Evolutionary conservation across 805 yeast species (phyloP), one percentile per base, ranked within the genome.

Genomic region (Kregervanrija fluxuum): DNA sequence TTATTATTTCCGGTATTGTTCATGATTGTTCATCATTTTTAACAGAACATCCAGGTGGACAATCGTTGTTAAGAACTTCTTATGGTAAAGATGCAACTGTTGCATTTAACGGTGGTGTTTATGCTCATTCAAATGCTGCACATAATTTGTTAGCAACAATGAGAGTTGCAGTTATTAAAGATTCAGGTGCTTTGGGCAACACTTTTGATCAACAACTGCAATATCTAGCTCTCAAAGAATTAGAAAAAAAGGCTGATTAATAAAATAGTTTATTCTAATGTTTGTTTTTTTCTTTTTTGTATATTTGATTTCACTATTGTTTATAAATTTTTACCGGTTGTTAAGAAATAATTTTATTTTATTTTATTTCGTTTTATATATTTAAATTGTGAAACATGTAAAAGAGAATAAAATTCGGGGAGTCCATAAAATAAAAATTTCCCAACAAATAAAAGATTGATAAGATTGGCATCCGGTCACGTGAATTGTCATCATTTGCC

Each of bases 91-190:
- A 85, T 62, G 91, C 91, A 28, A 82, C 91, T 11, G 76, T 75
- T 60, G 93, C 90, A 1, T 85, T 85, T 71, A 82, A 82, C 60
- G 95, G 95, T 60, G 90, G 87, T 60, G 93, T 85, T 30, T 85
- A 85, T 59, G 79, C 85, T 11, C 95, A 85, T 60, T 82, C 91
- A 8, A 85, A 85, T 55, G 93, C 95, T 49, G 95, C 93, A 16
- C 89, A 83, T 63, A 85, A 85, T 64, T 67, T 85, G 59, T 73
- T 85, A 64, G 88, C 91, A 14, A 79, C 84, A 12, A 77, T 84
- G 85, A 80, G 95, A 72, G 80, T 85, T 13, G 93, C 91, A 22
- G 83, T 85, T 36, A 75, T 85, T 48, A 74, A 80, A 62, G 90
- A 82, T 50, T 71, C 80, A 41, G 77, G 75, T 53, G 85, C 80